phyloP scores from a whole-genome alignment of 148 eudicot species.

The Amaranthus palmeri region DNA sequence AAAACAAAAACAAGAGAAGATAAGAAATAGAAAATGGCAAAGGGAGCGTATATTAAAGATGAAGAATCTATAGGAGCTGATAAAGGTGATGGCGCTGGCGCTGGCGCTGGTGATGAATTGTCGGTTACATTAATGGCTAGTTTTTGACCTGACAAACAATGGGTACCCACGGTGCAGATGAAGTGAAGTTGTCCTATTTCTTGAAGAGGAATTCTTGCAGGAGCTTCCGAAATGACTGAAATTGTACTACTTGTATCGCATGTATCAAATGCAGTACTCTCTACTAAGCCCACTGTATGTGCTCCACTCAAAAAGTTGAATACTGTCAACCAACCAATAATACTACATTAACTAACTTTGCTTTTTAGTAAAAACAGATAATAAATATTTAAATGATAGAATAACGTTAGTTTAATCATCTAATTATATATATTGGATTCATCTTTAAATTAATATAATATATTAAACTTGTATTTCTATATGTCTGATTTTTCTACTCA shows the following conservation, averaged over 20 bases:
- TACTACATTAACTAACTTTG: too few relatives aligned
- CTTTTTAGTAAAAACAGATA: too few relatives aligned
- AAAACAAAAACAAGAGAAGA: background rate
- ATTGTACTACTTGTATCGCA: background rate
- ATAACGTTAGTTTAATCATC: too few relatives aligned
- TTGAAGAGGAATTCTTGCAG: background rate
- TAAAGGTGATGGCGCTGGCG: background rate
- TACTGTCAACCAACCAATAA: background rate
- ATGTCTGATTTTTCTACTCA: too few relatives aligned
- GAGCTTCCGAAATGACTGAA: background rate
- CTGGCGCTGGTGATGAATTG: background rate
- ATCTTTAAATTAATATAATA: too few relatives aligned
- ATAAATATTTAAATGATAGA: too few relatives aligned
- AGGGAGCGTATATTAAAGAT: background rate
- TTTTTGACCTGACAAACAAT: background rate
- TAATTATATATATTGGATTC: too few relatives aligned
- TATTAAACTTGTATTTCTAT: too few relatives aligned
- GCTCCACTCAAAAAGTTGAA: slow-evolving; percentile 9
- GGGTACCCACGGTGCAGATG: slow-evolving; percentile 5
- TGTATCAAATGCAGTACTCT: slow-evolving; percentile 5
- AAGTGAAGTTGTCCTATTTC: slow-evolving; percentile 6
- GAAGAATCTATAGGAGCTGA: too few relatives aligned
- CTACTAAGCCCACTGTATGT: slow-evolving; percentile 12
- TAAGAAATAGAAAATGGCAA: background rate
- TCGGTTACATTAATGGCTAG: slow-evolving; percentile 6